Conservation (phyloP, 768 basidiomycete genomes). For the Naganishia friedmannii region DNA sequence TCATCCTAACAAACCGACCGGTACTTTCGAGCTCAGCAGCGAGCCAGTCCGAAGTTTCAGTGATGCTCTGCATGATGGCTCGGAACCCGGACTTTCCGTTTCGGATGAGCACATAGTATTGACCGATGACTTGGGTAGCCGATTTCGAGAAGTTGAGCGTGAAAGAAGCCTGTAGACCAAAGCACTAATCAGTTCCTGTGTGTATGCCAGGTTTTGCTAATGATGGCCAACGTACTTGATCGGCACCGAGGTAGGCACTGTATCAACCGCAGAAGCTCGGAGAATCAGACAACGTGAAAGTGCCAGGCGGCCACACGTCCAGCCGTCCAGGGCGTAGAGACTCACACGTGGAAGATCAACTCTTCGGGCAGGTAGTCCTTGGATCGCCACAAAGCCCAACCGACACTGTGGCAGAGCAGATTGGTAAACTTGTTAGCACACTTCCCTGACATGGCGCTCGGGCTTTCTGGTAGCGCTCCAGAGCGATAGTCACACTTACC, state of each 20-base stretch:
- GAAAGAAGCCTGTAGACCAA: slow-evolving; percentile 29
- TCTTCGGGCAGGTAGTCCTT: slow-evolving; percentile 50
- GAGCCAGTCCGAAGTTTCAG: slow-evolving; percentile 34
- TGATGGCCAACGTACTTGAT: slow-evolving; percentile 26
- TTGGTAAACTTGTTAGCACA: not conserved
- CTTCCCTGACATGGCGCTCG: not conserved
- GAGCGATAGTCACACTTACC: slow-evolving; percentile 48
- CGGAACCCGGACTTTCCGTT: slow-evolving; percentile 36
- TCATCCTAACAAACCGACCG: slow-evolving; percentile 32
- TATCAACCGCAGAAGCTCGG: not conserved
- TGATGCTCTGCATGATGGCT: slow-evolving; percentile 36
- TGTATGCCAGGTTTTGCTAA: no score
- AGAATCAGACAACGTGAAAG: not conserved
- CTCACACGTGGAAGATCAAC: slow-evolving; percentile 47
- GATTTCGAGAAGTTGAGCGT: slow-evolving; percentile 40
- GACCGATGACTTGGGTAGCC: slow-evolving; percentile 33
- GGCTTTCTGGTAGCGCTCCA: not conserved
- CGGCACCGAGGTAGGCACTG: slow-evolving; percentile 37
- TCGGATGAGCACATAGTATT: slow-evolving; percentile 30
- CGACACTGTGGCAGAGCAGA: slow-evolving; percentile 38
- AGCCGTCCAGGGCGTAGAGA: slow-evolving; percentile 35
- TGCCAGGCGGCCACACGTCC: not conserved
- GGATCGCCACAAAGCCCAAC: slow-evolving; percentile 48
- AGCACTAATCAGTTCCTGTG: no score
- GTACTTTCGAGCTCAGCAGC: slow-evolving; percentile 30